A percentile compares a stretch with the other conserved stretches of the same genome.
phyloP scores from a whole-genome alignment of 73 alveolate genomes.

The Tetrahymena elliotti region DNA sequence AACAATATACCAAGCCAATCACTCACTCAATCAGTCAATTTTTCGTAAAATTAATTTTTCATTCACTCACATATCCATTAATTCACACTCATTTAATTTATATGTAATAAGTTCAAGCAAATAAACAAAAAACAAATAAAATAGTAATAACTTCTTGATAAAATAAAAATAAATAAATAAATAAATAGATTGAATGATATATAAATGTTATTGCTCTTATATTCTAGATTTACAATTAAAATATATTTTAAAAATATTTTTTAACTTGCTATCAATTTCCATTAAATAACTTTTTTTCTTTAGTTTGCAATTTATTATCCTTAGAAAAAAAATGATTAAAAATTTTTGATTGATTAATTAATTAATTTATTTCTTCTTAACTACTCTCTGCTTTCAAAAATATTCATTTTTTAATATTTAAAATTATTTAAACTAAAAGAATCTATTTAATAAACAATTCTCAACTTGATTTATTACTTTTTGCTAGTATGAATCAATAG shows the following conservation, averaged over 20 bases:
- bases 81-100: not conserved
- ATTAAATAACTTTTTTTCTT: no score
- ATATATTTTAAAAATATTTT: no score
- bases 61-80: not conserved
- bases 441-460: not conserved
- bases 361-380: not conserved
- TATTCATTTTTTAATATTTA: no score
- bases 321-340: no score
- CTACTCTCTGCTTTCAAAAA: not conserved
- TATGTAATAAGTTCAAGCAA: not conserved
- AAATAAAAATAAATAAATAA: not conserved
- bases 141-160: not conserved
- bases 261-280: no score
- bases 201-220: no score
- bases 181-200: not conserved
- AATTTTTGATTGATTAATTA: no score
- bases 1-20: not conserved
- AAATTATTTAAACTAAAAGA: no score
- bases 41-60: not conserved
- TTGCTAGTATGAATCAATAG: no score
- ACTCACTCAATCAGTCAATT: no score
- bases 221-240: not conserved
- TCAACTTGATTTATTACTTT: not conserved
- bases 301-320: no score
- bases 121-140: not conserved